Evolutionary conservation across 352 stramenopile species (phyloP), one percentile per base, ranked within the genome.

Genomic region (Globisporangium takayamanum): DNA sequence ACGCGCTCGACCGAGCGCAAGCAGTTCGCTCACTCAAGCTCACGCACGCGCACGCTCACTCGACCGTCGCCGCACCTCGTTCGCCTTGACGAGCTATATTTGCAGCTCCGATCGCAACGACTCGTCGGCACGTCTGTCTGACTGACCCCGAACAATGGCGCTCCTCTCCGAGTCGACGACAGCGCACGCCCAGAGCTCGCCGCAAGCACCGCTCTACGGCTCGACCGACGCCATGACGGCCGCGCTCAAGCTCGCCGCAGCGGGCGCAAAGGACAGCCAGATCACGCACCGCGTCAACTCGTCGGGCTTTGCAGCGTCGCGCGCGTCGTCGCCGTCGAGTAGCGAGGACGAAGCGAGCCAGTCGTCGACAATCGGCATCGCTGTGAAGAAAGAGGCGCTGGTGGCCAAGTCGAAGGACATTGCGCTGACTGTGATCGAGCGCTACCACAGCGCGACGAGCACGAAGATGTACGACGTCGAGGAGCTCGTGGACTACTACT

Each of bases 401-500:
- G 50, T 71, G n/a, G 22, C 61, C 28, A 70, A 76, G 58, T 66
- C 62, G 7, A 68, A 62, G 41, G 57, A 76, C 36, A 20, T 62
- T 3, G 63, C 72, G 48, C 64, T 84, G 65, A 68, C 64, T 10
- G 52, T 91, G 26, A 41, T 86, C 37, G 69, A 92, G 53, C 78
- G 83, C 26, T 93, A 93, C 65, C 60, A 84, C 49, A 78, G 73
- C 47, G 83, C 83, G 33, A 87, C 76, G 48, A 79, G 67, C 45
- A 91, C 80, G 51, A 93, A 93, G 66, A 91, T 93, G 83, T 93
- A 91, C 69, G 83, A 93, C 58, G 83, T 93, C 49, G 83, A 93
- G 60, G 83, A 93, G 74, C 68, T 93, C 20, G 70, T 93, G 25
- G 83, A 93, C 61, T 93, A 84, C 59, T 93, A 91, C 51, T 90